These are phyloP conservation scores for Cladosporium austrohemisphaericum DNA, from an alignment of 2,329 filamentous ascomycete species.

Conservation along the genomic window DNA sequence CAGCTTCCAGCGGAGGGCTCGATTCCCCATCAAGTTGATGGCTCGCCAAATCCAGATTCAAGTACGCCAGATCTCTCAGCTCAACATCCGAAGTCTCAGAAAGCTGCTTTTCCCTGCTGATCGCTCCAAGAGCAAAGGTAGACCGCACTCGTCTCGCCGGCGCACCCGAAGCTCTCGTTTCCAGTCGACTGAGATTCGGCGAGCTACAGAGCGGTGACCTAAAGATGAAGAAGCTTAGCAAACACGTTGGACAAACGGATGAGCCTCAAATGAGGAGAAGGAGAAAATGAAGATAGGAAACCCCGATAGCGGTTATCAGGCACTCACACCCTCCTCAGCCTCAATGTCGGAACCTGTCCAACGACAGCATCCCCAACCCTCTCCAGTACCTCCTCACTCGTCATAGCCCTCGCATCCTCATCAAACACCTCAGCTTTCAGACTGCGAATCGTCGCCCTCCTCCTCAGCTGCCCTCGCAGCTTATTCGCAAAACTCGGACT, in stretches of 20 bases:
- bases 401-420: conserved; percentile 34
- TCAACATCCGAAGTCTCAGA: conserved; percentile 4
- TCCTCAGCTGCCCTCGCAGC: conserved; percentile 22
- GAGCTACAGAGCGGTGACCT: background rate
- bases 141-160: background rate
- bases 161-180: background rate
- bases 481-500: conserved; percentile 27
- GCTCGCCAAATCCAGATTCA: conserved; percentile 6
- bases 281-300: background rate
- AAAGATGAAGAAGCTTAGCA: background rate
- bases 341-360: background rate
- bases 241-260: background rate
- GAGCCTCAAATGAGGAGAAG: background rate
- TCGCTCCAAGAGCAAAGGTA: conserved; percentile 1
- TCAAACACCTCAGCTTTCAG: conserved; percentile 23
- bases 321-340: conserved; percentile 11
- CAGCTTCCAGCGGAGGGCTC: background rate
- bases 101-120: background rate
- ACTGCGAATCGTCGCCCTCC: conserved; percentile 16
- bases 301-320: too few species aligned
- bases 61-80: conserved; percentile 6
- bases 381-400: conserved; percentile 18
- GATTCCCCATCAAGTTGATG: conserved; percentile 1
- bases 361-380: conserved; percentile 16
- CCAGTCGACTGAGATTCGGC: background rate